Base-by-base conservation (phyloP, 345 rosid genomes). In the Salix purpurea region DNA sequence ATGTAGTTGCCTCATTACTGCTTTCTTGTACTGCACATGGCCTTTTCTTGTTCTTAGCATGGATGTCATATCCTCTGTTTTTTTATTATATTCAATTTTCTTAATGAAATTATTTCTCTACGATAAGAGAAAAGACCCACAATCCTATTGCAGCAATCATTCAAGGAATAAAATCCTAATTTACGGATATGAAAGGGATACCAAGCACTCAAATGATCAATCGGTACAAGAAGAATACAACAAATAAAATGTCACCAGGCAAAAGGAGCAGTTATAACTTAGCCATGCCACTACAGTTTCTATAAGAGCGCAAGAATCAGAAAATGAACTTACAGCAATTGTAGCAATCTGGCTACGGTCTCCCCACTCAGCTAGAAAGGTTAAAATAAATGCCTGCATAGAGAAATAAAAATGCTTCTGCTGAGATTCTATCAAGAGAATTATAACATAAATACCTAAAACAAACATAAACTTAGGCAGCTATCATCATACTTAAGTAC, bases 271-370 rank as follows among this genome's bases (percentile, higher is more conserved):
- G 60, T 7, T 61, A 28, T 40, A 3, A 62, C 42, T 13, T 26
- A 46, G 14, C 40, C 40, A 60, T 68, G 21, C 58, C 40, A 34
- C 42, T 11, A 61, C 16, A 5, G 11, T 42, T 26, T 52, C 6
- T 26, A 76, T 32, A 32, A 62, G 10, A 30, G 65, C 24, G 52
- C n/a, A 52, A 68, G 42, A 66, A 56, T 7, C 39, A 36, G 40
- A 76, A 67, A 70, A 48, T 71, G 61, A 42, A 36, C 98, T 92
- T 89, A 96, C 99, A 79, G 99, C 99, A 77, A 96, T 96, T 81
- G 99, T 96, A 62, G 99, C 99, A 46, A 96, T 96, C 87, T 96
- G 98, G 86, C 99, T 96, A 69, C 98, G 95, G 75, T 96, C 99
- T 0, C 98, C 98, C 99, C 99, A 96, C 86, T 96, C 99, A 2